A percentile compares a stretch with the other conserved stretches of the same genome.
phyloP scores from a whole-genome alignment of 345 rosid genomes.

The Lepidium aucheri region DNA sequence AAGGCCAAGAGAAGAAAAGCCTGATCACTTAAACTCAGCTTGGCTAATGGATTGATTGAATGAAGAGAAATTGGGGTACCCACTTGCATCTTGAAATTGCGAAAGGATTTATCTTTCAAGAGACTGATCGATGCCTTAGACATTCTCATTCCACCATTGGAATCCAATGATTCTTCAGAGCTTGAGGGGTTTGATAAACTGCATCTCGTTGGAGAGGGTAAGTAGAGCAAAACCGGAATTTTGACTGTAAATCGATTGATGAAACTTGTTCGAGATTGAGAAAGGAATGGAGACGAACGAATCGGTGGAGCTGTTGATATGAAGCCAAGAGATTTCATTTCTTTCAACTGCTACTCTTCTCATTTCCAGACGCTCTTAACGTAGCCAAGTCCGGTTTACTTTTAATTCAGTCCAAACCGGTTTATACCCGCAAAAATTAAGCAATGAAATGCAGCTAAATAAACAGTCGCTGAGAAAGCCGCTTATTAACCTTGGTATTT shows the following conservation, averaged over 20 bases:
- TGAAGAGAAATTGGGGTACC: slow-evolving; percentile 41
- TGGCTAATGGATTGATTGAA: slow-evolving; percentile 30
- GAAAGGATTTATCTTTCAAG: slow-evolving; percentile 24
- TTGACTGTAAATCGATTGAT: slow-evolving; percentile 18
- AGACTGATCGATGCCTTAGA: slow-evolving; percentile 18
- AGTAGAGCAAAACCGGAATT: slow-evolving; percentile 13
- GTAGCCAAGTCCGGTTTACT: background rate
- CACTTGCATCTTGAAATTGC: slow-evolving; percentile 40
- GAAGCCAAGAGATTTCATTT: slow-evolving; percentile 33
- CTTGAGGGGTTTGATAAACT: slow-evolving; percentile 20
- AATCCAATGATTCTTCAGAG: background rate
- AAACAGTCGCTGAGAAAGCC: background rate
- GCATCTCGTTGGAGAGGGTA: slow-evolving; percentile 8
- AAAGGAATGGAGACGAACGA: slow-evolving; percentile 11
- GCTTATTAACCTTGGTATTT: no score
- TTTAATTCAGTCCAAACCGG: background rate
- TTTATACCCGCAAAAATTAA: background rate
- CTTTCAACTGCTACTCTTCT: background rate
- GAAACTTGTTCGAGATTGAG: slow-evolving; percentile 5
- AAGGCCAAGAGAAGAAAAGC: slow-evolving; percentile 71
- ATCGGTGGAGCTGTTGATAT: slow-evolving; percentile 19
- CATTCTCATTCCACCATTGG: background rate
- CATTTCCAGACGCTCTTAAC: background rate
- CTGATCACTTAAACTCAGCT: slow-evolving; percentile 56
- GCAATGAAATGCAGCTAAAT: background rate